Conservation (phyloP, 2,329 filamentous ascomycete genomes). For the Colletotrichum costaricense region DNA sequence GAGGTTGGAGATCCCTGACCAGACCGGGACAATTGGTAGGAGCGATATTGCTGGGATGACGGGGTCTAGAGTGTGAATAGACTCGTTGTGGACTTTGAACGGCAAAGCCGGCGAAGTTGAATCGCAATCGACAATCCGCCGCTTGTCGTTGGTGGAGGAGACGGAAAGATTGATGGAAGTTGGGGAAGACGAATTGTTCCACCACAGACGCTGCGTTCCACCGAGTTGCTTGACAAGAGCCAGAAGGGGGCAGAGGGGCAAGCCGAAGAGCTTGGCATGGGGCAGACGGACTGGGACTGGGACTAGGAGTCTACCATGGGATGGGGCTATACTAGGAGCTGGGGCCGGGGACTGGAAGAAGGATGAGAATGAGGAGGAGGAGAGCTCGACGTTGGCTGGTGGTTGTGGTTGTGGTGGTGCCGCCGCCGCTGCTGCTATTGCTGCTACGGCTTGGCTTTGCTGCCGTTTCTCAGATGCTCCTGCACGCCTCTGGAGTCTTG, state of each 20-base stretch:
- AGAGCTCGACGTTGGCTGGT: background rate
- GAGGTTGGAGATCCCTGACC: slow-evolving; percentile 29
- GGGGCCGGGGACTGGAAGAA: background rate
- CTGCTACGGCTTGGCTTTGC: background rate
- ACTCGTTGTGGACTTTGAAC: slow-evolving; percentile 22
- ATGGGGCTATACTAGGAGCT: background rate
- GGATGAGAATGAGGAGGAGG: too few relatives aligned
- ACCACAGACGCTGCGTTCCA: slow-evolving; percentile 37
- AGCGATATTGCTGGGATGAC: slow-evolving; percentile 26
- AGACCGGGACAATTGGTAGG: slow-evolving; percentile 24
- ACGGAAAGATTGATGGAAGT: slow-evolving; percentile 35
- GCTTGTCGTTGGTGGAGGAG: slow-evolving; percentile 38
- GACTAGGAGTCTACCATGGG: background rate
- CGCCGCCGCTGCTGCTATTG: background rate
- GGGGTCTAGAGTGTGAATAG: slow-evolving; percentile 11
- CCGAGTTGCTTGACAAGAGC: slow-evolving; percentile 28
- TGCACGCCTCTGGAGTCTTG: slow-evolving; percentile 9
- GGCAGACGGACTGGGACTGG: slow-evolving; percentile 22
- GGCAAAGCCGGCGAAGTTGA: slow-evolving; percentile 22
- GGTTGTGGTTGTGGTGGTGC: background rate
- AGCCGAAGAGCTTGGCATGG: slow-evolving; percentile 33
- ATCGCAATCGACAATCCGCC: slow-evolving; percentile 22
- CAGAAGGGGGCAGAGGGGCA: slow-evolving; percentile 27
- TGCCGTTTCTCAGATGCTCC: background rate
- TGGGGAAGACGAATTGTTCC: slow-evolving; percentile 37